Base-by-base conservation (phyloP, 176 grass and related monocot genomes). In the Lolium rigidum region DNA sequence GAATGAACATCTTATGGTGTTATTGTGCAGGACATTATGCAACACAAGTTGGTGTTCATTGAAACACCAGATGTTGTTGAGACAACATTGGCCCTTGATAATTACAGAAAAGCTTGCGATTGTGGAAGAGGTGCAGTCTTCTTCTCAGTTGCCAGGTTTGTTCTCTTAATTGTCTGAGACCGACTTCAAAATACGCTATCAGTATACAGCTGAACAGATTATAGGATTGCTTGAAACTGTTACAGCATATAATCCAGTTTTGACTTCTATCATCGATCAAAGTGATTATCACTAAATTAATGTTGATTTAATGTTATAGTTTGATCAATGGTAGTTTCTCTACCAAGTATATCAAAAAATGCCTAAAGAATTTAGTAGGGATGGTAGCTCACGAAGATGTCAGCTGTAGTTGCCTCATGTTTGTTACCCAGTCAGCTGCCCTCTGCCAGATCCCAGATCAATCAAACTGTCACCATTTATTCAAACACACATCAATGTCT, bases 41-140 rank as follows among this genome's bases (percentile, higher is more conserved):
- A 98, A 37, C 97, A 98, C 88, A 98, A 98, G 56, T 82, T 98
- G 64, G 97, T 98, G 76, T 98, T 98, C 64, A 98, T 98, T 2
- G 97, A 98, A 92, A 98, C 97, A 79, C 97, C 93, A 89, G 97
- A 98, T 86, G 97, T 98, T 26, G 94, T 98, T 39, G 97, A 98
- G 77, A 98, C 97, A 87, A 98, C 97, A 47, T 82, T 98, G 84
- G 97, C 97, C 18, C 97, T 98, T 67, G 97, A 98, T 84, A 98
- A 98, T 88, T 98, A 98, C 77, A 93, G 97, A 75, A 95, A 95
- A 57, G 94, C 97, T 0, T 98, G 96, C 1, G 96, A 98, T 76
- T 95, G 93, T 90, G 97, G 97, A 74, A 90, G 93, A 92, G 93
- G 97, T 62, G 97, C 94, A 35, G 87, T 98, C 66, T 98, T 98